Evolutionary conservation across 2,329 filamentous ascomycete genomes (phyloP), one percentile per base, ranked within the genome.

Genomic region (Aspergillus novoparasiticus): DNA sequence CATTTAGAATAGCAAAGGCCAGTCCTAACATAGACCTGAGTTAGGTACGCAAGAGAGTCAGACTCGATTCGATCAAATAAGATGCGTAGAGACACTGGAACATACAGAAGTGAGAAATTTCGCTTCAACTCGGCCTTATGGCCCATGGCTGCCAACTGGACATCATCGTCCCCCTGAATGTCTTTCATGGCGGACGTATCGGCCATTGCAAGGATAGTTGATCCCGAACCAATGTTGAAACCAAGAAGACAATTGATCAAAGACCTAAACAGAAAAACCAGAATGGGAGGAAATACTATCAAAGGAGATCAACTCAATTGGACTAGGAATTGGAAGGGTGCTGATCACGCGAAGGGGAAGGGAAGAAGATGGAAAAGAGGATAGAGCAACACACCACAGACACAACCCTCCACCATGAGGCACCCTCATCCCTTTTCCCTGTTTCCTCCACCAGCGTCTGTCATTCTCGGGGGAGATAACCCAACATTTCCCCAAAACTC

Each of bases 1-100:
- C 76, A 71, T 89, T 89, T 54, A 89, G 72, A 67, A 88, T 88
- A 14, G 86, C 86, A 72, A 88, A 89, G 6, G 86, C 86, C 62
- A 88, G 78, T 19, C 86, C 86, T 45, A 88, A 78, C 86, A 89
- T 88, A 30, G 86, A 84, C 59, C 76, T 78, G 58, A 41, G 36
- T 50, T 36, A 57, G 21, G 30, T 11, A 26, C 16, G 9, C 34
- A 11, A 3, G 45, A 51, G 39, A 28, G 45, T 39, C 12, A 21
- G 28, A 60, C 28, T 50, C 55, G 19, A 34, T 21, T 43, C 32
- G 32, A 34, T 12, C 46, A 32, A 28, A 43, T 16, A 23, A 10
- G 34, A 54, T 36, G 9, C n/a, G n/a, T 34, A 16, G 28, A 26
- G 9, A 21, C 28, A 12, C 26, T 57, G 23, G 26, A 34, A 51